phyloP scores from a whole-genome alignment of 1,139 yeast genomes.

The Nakaseomyces sp. region DNA sequence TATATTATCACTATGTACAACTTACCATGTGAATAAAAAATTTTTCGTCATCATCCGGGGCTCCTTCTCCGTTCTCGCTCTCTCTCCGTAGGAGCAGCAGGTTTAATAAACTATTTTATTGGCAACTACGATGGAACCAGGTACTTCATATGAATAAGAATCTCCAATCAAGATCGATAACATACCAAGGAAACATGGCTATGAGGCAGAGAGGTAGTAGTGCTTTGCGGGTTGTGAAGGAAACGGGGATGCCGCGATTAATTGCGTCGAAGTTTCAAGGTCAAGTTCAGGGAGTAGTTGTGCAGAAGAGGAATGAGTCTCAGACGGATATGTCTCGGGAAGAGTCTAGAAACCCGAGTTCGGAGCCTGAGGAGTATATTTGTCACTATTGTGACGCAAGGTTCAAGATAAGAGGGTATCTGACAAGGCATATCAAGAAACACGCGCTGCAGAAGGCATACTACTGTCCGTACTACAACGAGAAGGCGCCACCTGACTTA shows the following conservation, averaged over 20 bases:
- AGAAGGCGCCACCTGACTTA: slow-evolving; percentile 37
- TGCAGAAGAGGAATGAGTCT: too few relatives aligned
- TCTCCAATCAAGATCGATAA: too few relatives aligned
- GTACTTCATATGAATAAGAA: too few relatives aligned
- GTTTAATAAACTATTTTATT: too few relatives aligned
- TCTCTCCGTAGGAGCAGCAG: too few relatives aligned
- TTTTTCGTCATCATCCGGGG: too few relatives aligned
- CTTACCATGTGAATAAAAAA: too few relatives aligned
- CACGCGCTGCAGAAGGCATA: slow-evolving; percentile 83
- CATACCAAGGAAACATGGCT: background rate
- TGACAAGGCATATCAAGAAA: slow-evolving; percentile 87
- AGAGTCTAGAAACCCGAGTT: background rate
- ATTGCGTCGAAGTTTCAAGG: background rate
- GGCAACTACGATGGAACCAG: too few relatives aligned
- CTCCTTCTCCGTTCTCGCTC: too few relatives aligned
- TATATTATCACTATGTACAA: too few relatives aligned
- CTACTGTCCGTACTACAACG: slow-evolving; percentile 74
- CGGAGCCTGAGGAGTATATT: slow-evolving; percentile 11
- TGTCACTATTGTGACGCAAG: slow-evolving; percentile 70
- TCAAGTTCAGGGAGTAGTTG: background rate
- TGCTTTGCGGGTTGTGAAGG: background rate
- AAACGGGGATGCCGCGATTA: background rate
- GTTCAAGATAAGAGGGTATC: slow-evolving; percentile 79
- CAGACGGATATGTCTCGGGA: background rate
- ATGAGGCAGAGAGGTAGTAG: slow-evolving; percentile 1